Base-by-base conservation (phyloP, 1,284 basidiomycete species). In the Fomitiporia mediterranea region DNA sequence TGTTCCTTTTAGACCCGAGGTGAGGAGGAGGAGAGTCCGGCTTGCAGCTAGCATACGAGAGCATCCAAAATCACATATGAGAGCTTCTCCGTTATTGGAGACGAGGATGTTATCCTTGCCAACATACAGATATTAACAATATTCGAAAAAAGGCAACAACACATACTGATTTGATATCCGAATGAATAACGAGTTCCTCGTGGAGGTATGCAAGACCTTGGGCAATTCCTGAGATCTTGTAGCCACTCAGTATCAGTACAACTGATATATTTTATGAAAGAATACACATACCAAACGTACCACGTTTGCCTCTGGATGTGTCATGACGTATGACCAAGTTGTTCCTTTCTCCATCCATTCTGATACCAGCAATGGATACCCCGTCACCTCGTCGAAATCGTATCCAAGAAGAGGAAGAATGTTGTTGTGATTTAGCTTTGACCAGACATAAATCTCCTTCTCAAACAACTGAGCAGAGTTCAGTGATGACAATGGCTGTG, bases 341-440 rank as follows among this genome's bases (percentile, higher is more conserved):
- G 37, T 30, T 21, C 48, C 48, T 4, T 58, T 54, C 4, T 51
- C 23, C 57, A 55, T 55, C 53, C 57, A 55, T 42, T 55, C 46
- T 2, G 46, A 49, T 9, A 58, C 48, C 2, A 55, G 27, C 2
- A 42, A 25, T 19, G 40, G 47, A 39, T 11, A 51, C 8, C 17
- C 32, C 17, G 32, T 32, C 19, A 11, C 28, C 6, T 23, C 32
- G 25, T 55, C 53, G 9, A 54, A 32, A 32, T 35, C 5, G n/a
- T 48, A 53, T 19, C 57, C 57, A 9, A 58, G 27, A 7, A 58
- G 38, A 5, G 43, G 57, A 11, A 55, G 48, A 25, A 58, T 38
- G 25, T 58, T 58, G 15, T 25, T 11, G 38, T 58, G 49, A 3
- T 40, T 25, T 11, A 58, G 21, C 28, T 50, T 51, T n/a, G 51